Evolutionary conservation across 768 basidiomycete genomes (phyloP), one percentile per base, ranked within the genome.

Genomic region (Lactarius trivialis): DNA sequence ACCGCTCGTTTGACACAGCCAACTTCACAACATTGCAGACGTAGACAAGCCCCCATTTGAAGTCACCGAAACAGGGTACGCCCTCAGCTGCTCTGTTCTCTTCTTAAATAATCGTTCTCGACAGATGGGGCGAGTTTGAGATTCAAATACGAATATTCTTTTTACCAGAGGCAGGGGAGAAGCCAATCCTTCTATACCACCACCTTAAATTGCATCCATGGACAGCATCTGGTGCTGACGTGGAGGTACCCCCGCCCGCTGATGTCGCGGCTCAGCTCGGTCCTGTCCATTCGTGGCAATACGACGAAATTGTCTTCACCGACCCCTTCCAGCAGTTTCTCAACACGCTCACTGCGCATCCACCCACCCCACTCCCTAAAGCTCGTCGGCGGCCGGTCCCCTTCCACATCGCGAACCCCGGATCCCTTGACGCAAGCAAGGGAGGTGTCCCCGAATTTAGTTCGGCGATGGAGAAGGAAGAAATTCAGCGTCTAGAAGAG

Each of bases 121-220:
- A 37, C 60, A 92, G 90, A 53, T 99, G 97, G 97, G 97, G 97
- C 67, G 97, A 99, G 77, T 99, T 99, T 75, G 93, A 97, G 70
- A 89, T 98, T 65, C 85, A 88, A 70, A 95, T 99, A 65, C 84
- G 90, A 56, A 86, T 99, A 58, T 88, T 86, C 54, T 98, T 98
- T 75, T 79, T 93, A 34, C 74, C 82, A 56, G 97, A 99, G 74
- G 85, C 93, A 4, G 88, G 85, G 54, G 97, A 98, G 73, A 98
- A 98, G 71, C 83, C 92, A 19, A 78, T 98, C 66, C 81, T 82
- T 4, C 77, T 97, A 60, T 89, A 91, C 65, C 97, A 99, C 74
- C 91, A 96, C 70, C 86, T 99, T 71, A 98, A 98, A 72, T 82
- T 99, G 0, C 97, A 95, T 71, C 91, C 93, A 3, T 95, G 92